Conservation (phyloP, 345 rosid genomes). For the Heritiera fomes region DNA sequence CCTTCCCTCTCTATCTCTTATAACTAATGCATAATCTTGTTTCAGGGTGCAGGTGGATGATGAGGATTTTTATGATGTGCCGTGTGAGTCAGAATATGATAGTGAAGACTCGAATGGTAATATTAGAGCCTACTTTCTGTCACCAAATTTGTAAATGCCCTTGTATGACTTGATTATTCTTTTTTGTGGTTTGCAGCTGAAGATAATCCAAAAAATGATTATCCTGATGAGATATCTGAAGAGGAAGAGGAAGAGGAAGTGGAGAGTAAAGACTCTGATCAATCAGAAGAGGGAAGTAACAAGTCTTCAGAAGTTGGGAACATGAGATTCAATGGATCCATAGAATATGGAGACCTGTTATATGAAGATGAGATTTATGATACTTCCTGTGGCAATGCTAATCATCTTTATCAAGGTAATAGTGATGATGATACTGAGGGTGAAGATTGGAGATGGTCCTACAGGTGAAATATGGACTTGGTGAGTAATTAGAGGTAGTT, state of each 20-base stretch:
- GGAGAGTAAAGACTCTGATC: slow-evolving; percentile 26
- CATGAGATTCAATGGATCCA: background rate
- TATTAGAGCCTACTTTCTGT: background rate
- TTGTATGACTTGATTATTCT: slow-evolving; percentile 3
- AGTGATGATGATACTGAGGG: slow-evolving; percentile 18
- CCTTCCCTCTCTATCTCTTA: background rate
- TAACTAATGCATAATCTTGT: slow-evolving; percentile 13
- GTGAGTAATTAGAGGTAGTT: no score
- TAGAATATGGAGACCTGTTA: slow-evolving; percentile 25
- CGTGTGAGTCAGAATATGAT: slow-evolving; percentile 71
- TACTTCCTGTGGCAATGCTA: slow-evolving; percentile 27
- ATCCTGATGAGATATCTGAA: slow-evolving; percentile 62
- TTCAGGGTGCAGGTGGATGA: slow-evolving; percentile 80
- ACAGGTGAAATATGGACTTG: slow-evolving; percentile 23
- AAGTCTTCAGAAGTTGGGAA: slow-evolving; percentile 14
- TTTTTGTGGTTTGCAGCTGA: slow-evolving; percentile 54
- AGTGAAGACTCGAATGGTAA: slow-evolving; percentile 94
- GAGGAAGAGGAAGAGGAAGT: slow-evolving; percentile 31
- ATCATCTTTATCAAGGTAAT: background rate
- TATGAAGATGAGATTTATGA: slow-evolving; percentile 38
- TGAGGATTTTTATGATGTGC: slow-evolving; percentile 71
- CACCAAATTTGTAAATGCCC: background rate
- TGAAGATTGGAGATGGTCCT: slow-evolving; percentile 37
- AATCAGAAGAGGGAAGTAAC: slow-evolving; percentile 31
- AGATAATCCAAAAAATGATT: slow-evolving; percentile 70